Base-by-base conservation (phyloP, 2,329 filamentous ascomycete species). In the Pezizomycotina sp. region DNA sequence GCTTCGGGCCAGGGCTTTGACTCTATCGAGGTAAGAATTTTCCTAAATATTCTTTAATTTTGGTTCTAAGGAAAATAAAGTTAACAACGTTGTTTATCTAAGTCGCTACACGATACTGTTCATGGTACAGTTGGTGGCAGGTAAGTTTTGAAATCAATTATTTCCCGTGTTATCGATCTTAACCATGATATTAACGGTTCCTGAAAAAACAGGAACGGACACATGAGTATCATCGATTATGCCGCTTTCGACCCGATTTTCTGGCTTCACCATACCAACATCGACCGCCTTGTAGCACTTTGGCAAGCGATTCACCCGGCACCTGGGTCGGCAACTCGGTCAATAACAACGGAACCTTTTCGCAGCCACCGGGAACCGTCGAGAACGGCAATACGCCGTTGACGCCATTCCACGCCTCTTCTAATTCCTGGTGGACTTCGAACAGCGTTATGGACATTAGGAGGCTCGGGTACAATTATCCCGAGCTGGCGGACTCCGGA, bases 221-320 rank as follows among this genome's bases (percentile, higher is more conserved):
- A 40, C 14, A 44, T 44, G 69, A 69, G 66, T 23, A 78, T 69
- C 55, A 70, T 74, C 25, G 71, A 74, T 13, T 75, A 77, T 47
- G 77, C 78, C 1, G 68, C 76, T 0, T 89, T 80, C 52, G 81
- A 89, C 51, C 79, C 80, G 0, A 60, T 79, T 5, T 83, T 84
- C 56, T 77, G 74, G 56, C 58, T 84, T 5, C 77, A 84, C 49
- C 79, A 86, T 49, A 62, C 65, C 43, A 82, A 77, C 56, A 67
- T 81, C 5, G 81, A 89, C 52, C 69, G 80, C 1, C 56, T 78
- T 16, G 69, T 82, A 45, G 69, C 77, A 20, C 67, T 89, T 45
- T 89, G 78, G 78, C 78, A 86, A 58, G 61, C 65, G 1, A 55
- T 86, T 8, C 68, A 86, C 44, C 77, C 77, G 0, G 60, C n/a